Evolutionary conservation across 139 green algal genomes (phyloP).

Genomic region (Edaphochlamys debaryana): DNA sequence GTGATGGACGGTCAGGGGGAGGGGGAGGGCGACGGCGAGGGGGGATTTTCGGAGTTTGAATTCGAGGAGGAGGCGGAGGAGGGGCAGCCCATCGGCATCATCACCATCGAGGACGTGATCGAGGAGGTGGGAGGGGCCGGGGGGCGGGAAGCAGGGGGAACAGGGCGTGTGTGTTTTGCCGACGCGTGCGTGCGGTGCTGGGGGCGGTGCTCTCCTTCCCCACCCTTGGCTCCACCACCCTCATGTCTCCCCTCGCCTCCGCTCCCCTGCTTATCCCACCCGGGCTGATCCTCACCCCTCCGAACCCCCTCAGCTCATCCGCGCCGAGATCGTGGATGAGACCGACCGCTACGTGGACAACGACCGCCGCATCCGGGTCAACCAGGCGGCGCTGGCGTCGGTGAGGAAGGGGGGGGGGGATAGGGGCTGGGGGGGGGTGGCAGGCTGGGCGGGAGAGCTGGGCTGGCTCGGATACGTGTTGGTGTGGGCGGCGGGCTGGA

Average conservation of each 20-base stretch:
- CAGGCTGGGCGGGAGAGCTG: too few species aligned
- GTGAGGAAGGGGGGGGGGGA: too few species aligned
- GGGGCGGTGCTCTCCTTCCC: too few species aligned
- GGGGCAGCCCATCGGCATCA: constrained; percentile 56
- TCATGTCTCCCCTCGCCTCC: neutral
- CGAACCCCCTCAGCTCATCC: constrained; percentile 4
- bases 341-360: constrained; percentile 60
- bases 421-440: too few species aligned
- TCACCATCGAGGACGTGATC: constrained; percentile 68
- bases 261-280: neutral
- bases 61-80: neutral
- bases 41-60: neutral
- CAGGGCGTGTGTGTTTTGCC: too few species aligned
- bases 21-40: neutral
- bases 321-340: constrained; percentile 51
- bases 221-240: too few species aligned
- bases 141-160: neutral
- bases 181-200: too few species aligned
- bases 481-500: too few species aligned
- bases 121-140: constrained; percentile 53
- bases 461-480: too few species aligned
- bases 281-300: neutral
- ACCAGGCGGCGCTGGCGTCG: constrained; percentile 40
- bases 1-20: too few species aligned
- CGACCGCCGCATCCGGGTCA: constrained; percentile 39